Base-by-base conservation (phyloP, 1,284 basidiomycete genomes). In the Ganoderma leucocontextum region DNA sequence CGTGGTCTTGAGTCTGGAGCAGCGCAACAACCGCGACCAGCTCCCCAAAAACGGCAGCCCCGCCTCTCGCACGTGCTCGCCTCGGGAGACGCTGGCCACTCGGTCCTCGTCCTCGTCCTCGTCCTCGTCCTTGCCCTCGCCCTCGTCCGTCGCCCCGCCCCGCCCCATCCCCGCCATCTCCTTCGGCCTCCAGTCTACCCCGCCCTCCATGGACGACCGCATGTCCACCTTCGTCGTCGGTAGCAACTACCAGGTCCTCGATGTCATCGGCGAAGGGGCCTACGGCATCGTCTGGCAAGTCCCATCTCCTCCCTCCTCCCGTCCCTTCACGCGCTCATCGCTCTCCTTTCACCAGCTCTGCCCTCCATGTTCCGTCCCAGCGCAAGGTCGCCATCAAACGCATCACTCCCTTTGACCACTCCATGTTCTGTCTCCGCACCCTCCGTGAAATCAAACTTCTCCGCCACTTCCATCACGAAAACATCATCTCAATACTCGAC, bases 381-480 rank as follows among this genome's bases (percentile, higher is more conserved):
- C 88, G 77, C 63, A 78, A 78, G 70, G 77, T 94, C 67, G 92
- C 92, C 57, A 92, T 93, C 76, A 93, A 95, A 80, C 88, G 90
- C 71, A 95, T 95, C 78, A 91, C 91, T 0, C 95, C 94, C 1
- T 95, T 95, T 74, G 94, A 95, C 80, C 93, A 95, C 75, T 89
- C 91, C 67, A 94, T 95, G 93, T 95, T 95, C 81, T 94, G 92
- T 79, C 85, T 95, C 10, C 87, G 94, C 59, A 95, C 94, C 29
- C 86, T 95, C n/a, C 87, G 94, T 68, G 94, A 95, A 81, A 90
- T 95, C 78, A 95, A 95, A 80, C 87, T 96, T n/a, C 87, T 96
- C 61, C 85, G 89, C 59, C 91, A 91, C 82, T 92, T 93, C 72
- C 85, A 86, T 74, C 90, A 92, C 78, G 91, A 92, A 79, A 92